Evolutionary conservation across 345 rosid species (phyloP), one percentile per base, ranked within the genome.

Genomic region (Camelina laxa): DNA sequence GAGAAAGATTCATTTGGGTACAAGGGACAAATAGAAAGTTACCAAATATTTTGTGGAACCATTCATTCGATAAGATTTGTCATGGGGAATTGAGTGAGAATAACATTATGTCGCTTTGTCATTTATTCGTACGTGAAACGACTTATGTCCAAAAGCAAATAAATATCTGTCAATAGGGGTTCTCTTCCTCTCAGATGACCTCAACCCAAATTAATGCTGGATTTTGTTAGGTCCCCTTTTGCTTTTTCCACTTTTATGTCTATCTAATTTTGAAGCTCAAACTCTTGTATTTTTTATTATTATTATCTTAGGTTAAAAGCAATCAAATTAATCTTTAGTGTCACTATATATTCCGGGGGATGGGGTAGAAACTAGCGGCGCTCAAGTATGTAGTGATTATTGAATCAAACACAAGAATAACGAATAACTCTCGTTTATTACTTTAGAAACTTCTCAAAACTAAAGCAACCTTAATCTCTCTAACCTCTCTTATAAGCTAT

Each of bases 11-110:
- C 67, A 71, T 60, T 48, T 60, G 49, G 59, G 27, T 36, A 60
- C n/a, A 3, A 35, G 48, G 9, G 67, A 60, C 59, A 48, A 70
- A 70, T 15, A 59, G 35, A 60, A 60, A 71, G 39, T 49, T 60
- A 48, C 67, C 36, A 71, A 60, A 70, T 60, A 49, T 60, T 35
- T 16, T n/a, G 47, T 70, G 66, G 66, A 70, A 70, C 57, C 19
- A 47, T 6, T 70, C 65, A 47, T 58, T 58, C 31, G 57, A 47
- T 69, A 58, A 70, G 74, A 45, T 45, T 70, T 36, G 36, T 48
- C 27, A 70, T 70, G 38, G 59, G 48, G 57, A 70, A 17, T 44
- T 44, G 66, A 20, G 66, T 45, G 56, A 33, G 54, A 45, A 47
- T 5, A 59, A 70, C 67, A 47, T 47, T 49, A 41, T 70, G 60